Base-by-base conservation (phyloP, 768 basidiomycete genomes). In the Amanita subjunquillea region DNA sequence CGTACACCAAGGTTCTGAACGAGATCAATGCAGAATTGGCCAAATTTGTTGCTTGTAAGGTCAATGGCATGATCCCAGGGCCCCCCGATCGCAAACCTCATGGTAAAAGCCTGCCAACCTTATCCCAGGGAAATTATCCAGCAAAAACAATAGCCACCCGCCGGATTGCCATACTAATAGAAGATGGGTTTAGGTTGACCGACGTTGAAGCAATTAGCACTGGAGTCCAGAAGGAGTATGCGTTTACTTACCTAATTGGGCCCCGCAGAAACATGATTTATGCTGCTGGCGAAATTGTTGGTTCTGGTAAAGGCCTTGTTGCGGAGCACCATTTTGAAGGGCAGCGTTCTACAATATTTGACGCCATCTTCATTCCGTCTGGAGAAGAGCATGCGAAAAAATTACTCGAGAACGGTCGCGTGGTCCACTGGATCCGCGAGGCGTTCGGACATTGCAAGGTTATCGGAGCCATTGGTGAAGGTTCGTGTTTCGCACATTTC, bases 401-500 rank as follows among this genome's bases (percentile, higher is more conserved):
- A 27, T 72, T 91, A 32, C 61, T 69, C 7, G 71, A 72, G 57
- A 78, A 76, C 48, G 92, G 91, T 4, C 77, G 91, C 17, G 75
- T 75, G 6, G 67, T 90, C 17, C 88, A 93, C 62, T 91, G 85
- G 74, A 77, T 87, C 2, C 77, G 87, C 41, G 91, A 93, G 67
- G 83, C 88, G 2, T 93, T 87, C 66, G 85, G 85, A 22, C 91
- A 93, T 65, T 84, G 81, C 67, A 93, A 93, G 70, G 64, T 85
- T 15, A 87, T 95, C 53, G 87, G 80, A 2, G 89, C 82, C 1
- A 71, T 85, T 44, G 91, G 90, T 9, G 75, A 80, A 63, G 83
- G 83, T 79, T 22, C 29, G 51, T 30, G 64, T 57, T 53, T 23
- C 12, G 17, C 20, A 39, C 15, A 34, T 32, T 45, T 15, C 37